Base-by-base conservation (phyloP, 805 yeast genomes). In the Spathaspora sp. region DNA sequence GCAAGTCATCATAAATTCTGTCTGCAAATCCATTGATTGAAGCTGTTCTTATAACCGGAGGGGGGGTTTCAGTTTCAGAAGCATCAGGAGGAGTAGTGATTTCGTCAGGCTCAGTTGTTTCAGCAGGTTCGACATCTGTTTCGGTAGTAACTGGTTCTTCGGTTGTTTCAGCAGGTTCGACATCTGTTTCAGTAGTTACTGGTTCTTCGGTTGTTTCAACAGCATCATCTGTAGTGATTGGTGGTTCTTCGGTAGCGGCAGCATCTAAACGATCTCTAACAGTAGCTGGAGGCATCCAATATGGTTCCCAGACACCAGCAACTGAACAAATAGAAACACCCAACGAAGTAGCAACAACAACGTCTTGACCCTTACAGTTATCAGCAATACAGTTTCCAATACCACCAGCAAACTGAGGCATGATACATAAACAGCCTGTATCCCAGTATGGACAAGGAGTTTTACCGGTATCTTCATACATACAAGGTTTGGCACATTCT, bases 361-460 rank as follows among this genome's bases (percentile, higher is more conserved):
- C 70, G 43, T 59, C 78, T 1, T 54, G 40, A 29, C 76, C 79
- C 6, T 52, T 38, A 57, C 80, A 76, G 18, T 58, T 52, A 17
- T 59, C 50, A 40, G 75, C 77, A 50, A 74, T 56, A 55, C 79
- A 76, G 26, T 64, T 62, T 12, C 68, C 80, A n/a, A 75, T 76
- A 45, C 54, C 50, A 4, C 74, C 74, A 31, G 69, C 64, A 72
- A 72, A 75, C 51, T 66, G 70, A n/a, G 76, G 70, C 75, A 76
- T 72, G n/a, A 75, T 74, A 60, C 80, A 75, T 48, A 75, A 65
- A 54, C 80, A 75, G 3, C 79, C 79, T 23, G 79, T 73, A 55
- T 75, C 79, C 79, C 79, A 75, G 63, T 75, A 72, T 47, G 80
- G 79, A 54, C 80, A 75, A 12, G 79, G 79, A 10, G 79, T 75